Evolutionary conservation across 2,329 filamentous ascomycete genomes (phyloP).

Genomic region (Niveomyces coronatus): DNA sequence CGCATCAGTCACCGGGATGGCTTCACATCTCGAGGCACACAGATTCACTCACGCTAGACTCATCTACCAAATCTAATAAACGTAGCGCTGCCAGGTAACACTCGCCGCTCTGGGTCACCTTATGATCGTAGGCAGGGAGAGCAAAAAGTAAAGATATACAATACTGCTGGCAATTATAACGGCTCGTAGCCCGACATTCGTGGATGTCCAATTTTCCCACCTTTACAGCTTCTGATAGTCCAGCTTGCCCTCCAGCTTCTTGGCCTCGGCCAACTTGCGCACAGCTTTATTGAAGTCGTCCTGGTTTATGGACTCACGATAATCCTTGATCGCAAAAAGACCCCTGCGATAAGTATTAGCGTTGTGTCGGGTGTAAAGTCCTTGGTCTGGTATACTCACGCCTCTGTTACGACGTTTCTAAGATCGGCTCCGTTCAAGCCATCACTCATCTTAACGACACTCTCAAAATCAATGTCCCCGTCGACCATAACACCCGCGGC

Average conservation of each 20-base stretch:
- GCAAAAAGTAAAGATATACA: too few species aligned
- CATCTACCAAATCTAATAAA: too few species aligned
- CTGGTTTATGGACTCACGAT: conserved; percentile 90
- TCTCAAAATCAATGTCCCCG: conserved; percentile 97
- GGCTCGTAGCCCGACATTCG: too few species aligned
- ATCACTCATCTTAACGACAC: conserved; percentile 99
- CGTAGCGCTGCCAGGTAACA: too few species aligned
- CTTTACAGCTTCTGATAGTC: conserved; percentile 89
- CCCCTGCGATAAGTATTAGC: conserved; percentile 44
- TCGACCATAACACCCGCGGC: conserved; percentile 76
- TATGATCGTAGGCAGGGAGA: too few species aligned
- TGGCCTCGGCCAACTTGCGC: conserved; percentile 89
- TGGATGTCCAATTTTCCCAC: neutral
- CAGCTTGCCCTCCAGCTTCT: conserved; percentile 97
- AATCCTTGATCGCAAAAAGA: conserved; percentile 96
- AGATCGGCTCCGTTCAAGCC: conserved; percentile 95
- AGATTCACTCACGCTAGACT: too few species aligned
- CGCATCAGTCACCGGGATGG: too few species aligned
- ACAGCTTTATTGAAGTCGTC: conserved; percentile 99
- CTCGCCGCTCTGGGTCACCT: too few species aligned
- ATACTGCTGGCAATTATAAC: neutral
- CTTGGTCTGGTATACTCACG: conserved; percentile 50
- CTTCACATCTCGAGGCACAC: too few species aligned
- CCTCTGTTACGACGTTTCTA: conserved; percentile 95
- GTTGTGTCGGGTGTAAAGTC: too few species aligned